A percentile compares a stretch with the other conserved stretches of the same genome.
phyloP scores from a whole-genome alignment of 805 yeast genomes.

The Wickerhamiella hasegawae region DNA sequence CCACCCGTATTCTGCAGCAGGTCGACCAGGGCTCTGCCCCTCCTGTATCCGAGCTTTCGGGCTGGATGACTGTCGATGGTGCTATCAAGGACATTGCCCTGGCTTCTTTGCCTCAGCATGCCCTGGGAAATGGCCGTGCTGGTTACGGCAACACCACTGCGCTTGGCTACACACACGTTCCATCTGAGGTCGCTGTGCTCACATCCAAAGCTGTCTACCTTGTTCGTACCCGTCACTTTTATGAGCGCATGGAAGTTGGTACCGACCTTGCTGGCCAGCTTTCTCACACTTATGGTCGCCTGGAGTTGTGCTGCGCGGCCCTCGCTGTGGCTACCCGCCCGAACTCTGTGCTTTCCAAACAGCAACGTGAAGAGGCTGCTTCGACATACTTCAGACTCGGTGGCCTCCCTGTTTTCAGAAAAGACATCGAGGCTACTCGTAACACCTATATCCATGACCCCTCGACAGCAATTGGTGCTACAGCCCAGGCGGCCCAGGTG shows the following conservation, averaged over 20 bases:
- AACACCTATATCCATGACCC: slow-evolving; percentile 7
- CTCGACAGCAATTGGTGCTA: slow-evolving; percentile 4
- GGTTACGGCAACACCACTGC: slow-evolving; percentile 57
- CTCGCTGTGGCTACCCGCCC: slow-evolving; percentile 63
- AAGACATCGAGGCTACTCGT: slow-evolving; percentile 11
- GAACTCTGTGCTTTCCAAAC: slow-evolving; percentile 25
- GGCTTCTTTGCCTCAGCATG: slow-evolving; percentile 53
- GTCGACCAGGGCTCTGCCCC: slow-evolving; percentile 30
- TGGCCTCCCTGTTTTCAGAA: slow-evolving; percentile 15
- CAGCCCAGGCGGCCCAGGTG: slow-evolving; percentile 10
- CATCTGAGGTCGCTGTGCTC: slow-evolving; percentile 63
- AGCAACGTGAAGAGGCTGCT: slow-evolving; percentile 26
- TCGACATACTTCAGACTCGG: slow-evolving; percentile 15
- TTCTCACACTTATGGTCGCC: slow-evolving; percentile 63
- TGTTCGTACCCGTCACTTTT: slow-evolving; percentile 67
- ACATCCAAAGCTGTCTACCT: slow-evolving; percentile 66
- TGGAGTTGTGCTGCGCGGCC: slow-evolving; percentile 83
- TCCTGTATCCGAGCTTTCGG: slow-evolving; percentile 15
- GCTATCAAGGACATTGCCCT: slow-evolving; percentile 59
- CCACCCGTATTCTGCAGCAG: slow-evolving; percentile 58
- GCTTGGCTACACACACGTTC: slow-evolving; percentile 56
- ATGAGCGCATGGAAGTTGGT: slow-evolving; percentile 54
- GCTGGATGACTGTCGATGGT: slow-evolving; percentile 45
- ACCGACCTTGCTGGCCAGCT: slow-evolving; percentile 45
- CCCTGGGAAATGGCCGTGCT: slow-evolving; percentile 28